Base-by-base conservation (phyloP, 257 asterid species). In the Plectranthus barbatus region DNA sequence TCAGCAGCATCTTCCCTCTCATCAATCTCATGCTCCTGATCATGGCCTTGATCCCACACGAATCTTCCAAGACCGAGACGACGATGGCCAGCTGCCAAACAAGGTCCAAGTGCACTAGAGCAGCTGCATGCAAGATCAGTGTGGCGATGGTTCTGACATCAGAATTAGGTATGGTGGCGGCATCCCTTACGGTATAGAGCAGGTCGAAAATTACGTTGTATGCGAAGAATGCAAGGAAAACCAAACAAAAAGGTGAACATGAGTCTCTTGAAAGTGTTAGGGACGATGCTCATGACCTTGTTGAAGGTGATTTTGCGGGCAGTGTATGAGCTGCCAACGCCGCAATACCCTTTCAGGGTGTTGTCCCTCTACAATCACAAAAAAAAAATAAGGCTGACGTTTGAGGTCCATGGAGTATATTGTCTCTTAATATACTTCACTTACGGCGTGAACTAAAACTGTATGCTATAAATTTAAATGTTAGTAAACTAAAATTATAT, bases 41-140 rank as follows among this genome's bases (percentile, higher is more conserved):
- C 87, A 84, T 69, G 52, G 87, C 87, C 67, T 52, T 71, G 8
- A 80, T 36, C 58, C 92, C 95, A 20, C 65, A 73, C 0, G 62
- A 45, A 31, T 81, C 84, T 71, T 86, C 95, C 46, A 86, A 51
- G 21, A 84, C 86, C 0, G 92, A 68, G 0, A 84, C 74, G 0
- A 82, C 87, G 78, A 77, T 80, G 7, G 90, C 86, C 37, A 86
- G 73, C 48, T 80, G 84, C 90, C 95, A 84, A 0, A 80, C 41
- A 1, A 79, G 44, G 0, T 75, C 70, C 79, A 84, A 51, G 67
- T 84, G 80, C 23, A 80, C 74, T 8, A 75, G 75, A 49, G 80
- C 94, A 9, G 49, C 13, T 1, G 9, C 11, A 12, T 83, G 83
- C 6, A 69, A 3, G 9, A 20, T 12, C 3, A 66, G 1, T 12